Evolutionary conservation across 257 asterid genomes (phyloP).

Genomic region (Nicotiana tomentosiformis): DNA sequence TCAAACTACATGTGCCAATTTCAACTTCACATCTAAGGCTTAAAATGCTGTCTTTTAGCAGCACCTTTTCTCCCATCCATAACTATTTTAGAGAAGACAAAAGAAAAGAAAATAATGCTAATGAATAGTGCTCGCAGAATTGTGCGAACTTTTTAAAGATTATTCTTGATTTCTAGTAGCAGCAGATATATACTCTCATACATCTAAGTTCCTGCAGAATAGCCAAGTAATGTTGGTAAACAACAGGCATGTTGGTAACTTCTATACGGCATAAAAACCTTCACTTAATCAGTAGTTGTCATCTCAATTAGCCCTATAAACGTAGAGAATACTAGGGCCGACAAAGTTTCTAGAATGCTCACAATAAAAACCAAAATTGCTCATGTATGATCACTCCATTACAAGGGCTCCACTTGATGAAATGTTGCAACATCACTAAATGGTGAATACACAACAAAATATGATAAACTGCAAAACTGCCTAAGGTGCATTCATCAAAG

Average conservation of each 20-base stretch:
- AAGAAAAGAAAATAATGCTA: too few relatives aligned
- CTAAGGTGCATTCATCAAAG: neutral
- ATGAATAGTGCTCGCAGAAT: neutral
- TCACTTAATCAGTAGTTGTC: neutral
- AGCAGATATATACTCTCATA: neutral
- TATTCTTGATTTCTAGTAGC: neutral
- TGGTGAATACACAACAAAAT: neutral
- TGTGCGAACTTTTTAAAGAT: neutral
- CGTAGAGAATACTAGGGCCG: too few relatives aligned
- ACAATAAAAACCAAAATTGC: neutral
- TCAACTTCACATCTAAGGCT: too few relatives aligned
- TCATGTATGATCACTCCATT: neutral
- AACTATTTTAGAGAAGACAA: too few relatives aligned
- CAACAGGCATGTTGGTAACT: too few relatives aligned
- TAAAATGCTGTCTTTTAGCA: too few relatives aligned
- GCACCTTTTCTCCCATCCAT: too few relatives aligned
- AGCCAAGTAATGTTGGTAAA: neutral
- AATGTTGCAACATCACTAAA: too few relatives aligned
- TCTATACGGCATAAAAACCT: neutral
- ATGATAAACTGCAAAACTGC: neutral
- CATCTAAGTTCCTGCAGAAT: neutral
- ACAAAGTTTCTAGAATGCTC: neutral
- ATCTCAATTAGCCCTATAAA: too few relatives aligned
- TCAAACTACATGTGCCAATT: too few relatives aligned
- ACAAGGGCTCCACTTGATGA: too few relatives aligned